Conservation (phyloP, 148 eudicot genomes). For the Heliamphora exappendiculata region DNA sequence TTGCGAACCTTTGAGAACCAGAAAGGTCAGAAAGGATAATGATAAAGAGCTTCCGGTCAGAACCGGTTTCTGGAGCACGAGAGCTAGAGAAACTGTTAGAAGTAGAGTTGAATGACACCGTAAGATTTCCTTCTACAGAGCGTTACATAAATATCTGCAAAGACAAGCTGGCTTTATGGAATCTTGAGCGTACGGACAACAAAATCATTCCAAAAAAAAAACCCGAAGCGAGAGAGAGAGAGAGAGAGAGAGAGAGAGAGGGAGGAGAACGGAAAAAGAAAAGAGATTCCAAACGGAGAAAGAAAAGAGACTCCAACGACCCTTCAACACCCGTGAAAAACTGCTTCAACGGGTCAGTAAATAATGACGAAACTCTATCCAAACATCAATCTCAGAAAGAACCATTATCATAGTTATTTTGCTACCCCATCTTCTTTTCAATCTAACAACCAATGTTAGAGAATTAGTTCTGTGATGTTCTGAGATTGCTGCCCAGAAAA, state of each 20-base stretch:
- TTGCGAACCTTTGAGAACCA: neutral
- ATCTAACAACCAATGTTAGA: neutral
- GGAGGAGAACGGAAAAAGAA: no score
- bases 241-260: neutral
- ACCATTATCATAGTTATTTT: neutral
- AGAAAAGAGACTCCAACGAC: conserved; percentile 5
- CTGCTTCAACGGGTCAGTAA: neutral
- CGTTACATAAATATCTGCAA: neutral
- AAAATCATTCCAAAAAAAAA: neutral
- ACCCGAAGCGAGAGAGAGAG: neutral
- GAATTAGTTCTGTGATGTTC: neutral
- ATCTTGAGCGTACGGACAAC: conserved; percentile 1
- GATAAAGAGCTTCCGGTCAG: no score
- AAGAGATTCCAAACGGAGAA: no score
- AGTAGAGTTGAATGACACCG: neutral
- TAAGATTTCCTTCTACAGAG: neutral
- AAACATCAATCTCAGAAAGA: neutral
- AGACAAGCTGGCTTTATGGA: neutral
- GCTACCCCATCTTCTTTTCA: neutral
- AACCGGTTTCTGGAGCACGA: no score
- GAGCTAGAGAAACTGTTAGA: neutral
- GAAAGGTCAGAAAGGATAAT: conserved; percentile 3
- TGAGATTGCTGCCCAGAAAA: neutral
- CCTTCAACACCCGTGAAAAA: conserved; percentile 10
- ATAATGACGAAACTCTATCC: neutral